phyloP scores from a whole-genome alignment of 2,329 filamentous ascomycete genomes.

The Zalaria obscura region DNA sequence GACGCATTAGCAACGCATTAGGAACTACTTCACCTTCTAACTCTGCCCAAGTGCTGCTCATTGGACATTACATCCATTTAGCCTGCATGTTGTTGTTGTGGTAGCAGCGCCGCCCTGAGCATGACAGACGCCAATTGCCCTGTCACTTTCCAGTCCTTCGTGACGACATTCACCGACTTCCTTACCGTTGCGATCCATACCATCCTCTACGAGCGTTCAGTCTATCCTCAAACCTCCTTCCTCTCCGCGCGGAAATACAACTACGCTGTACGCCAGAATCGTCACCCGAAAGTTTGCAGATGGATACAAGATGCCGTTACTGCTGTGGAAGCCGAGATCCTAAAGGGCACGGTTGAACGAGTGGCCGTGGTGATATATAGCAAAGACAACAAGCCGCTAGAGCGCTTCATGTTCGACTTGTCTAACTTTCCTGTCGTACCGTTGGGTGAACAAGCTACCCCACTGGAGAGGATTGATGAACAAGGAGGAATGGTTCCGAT shows the following conservation, averaged over 20 bases:
- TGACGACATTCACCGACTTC: conserved; percentile 63
- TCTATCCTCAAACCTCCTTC: conserved; percentile 71
- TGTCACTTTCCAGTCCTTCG: conserved; percentile 39
- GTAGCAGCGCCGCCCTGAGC: neutral
- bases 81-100: neutral
- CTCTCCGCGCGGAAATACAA: conserved; percentile 69
- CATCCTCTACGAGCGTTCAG: conserved; percentile 64
- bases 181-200: conserved; percentile 73
- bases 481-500: conserved; percentile 12
- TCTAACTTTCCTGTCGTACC: conserved; percentile 38
- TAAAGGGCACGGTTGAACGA: conserved; percentile 40
- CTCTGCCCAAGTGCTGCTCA: too few species aligned
- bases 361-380: conserved; percentile 44
- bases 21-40: too few species aligned
- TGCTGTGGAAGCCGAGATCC: conserved; percentile 56
- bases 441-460: conserved; percentile 32
- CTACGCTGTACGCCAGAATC: conserved; percentile 69
- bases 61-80: too few species aligned
- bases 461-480: conserved; percentile 27
- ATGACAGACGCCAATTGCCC: conserved; percentile 7
- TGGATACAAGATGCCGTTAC: conserved; percentile 74
- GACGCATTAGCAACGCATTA: too few species aligned
- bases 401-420: conserved; percentile 48
- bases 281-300: conserved; percentile 70
- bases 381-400: conserved; percentile 37